Percentiles rank a stretch among this genome's conserved stretches.
These are phyloP conservation scores for Hordeum pubiflorum DNA, from an alignment of 202 grass and related monocot species.

Conservation along the genomic window DNA sequence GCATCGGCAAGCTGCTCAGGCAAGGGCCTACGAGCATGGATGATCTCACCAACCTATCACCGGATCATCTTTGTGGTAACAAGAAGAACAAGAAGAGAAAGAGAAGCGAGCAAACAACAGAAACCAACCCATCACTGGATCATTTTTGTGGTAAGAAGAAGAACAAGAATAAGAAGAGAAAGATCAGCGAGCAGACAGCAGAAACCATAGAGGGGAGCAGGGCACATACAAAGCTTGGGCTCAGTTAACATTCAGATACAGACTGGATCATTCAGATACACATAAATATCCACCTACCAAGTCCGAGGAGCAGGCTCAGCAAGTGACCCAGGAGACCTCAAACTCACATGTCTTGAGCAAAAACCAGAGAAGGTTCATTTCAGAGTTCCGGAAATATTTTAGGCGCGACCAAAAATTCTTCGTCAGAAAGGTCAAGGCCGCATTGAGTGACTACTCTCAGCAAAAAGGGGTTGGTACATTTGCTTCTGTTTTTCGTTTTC, in stretches of 20 bases:
- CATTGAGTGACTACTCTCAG: not conserved
- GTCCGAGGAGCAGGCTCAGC: not conserved
- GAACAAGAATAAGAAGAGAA: not conserved
- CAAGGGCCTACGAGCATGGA: not conserved
- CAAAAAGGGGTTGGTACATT: not conserved
- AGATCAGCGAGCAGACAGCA: not conserved
- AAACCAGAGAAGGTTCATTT: not conserved
- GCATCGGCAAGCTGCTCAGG: not conserved
- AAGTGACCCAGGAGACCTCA: not conserved
- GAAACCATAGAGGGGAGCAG: not conserved
- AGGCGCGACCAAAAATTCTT: not conserved
- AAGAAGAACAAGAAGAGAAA: not conserved
- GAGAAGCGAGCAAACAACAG: not conserved
- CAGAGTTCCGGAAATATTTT: not conserved
- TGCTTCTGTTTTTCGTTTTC: not conserved
- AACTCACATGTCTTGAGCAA: not conserved
- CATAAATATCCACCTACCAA: not conserved
- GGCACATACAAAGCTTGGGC: not conserved
- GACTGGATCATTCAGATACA: too few species aligned
- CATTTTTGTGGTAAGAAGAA: not conserved
- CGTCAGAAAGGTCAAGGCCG: not conserved
- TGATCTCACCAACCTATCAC: not conserved
- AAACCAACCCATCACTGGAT: not conserved
- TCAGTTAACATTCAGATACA: too few species aligned
- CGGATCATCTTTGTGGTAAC: not conserved